phyloP scores from a whole-genome alignment of 2,329 filamentous ascomycete genomes.

The Paecilomyces sp. region DNA sequence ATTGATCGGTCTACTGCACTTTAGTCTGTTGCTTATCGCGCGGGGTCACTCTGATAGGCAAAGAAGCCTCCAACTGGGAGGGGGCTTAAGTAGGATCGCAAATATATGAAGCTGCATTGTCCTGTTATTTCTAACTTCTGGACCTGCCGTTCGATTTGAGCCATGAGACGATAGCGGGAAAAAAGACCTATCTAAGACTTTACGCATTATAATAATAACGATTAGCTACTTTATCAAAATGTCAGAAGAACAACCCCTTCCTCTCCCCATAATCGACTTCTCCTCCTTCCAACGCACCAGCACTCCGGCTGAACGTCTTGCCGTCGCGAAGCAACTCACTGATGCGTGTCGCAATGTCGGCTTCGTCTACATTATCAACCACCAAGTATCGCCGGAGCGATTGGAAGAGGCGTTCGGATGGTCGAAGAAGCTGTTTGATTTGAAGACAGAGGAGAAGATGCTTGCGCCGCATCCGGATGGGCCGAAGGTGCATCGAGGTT shows the following conservation, averaged over 20 bases:
- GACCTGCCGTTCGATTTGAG: background rate
- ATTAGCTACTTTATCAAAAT: background rate
- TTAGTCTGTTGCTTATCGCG: background rate
- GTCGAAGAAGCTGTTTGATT: conserved; percentile 32
- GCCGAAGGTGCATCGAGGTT: conserved; percentile 41
- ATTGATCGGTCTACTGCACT: too few species aligned
- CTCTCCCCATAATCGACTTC: conserved; percentile 26
- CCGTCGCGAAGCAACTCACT: conserved; percentile 23
- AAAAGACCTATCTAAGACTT: background rate
- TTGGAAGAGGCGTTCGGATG: conserved; percentile 33
- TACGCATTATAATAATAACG: background rate
- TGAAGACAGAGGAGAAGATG: conserved; percentile 36
- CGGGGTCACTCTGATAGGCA: background rate
- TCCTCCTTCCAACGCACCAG: conserved; percentile 16
- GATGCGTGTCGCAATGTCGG: conserved; percentile 29
- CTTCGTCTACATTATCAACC: conserved; percentile 37
- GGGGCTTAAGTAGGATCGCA: background rate
- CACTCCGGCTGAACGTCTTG: conserved; percentile 14
- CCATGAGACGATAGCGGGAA: background rate
- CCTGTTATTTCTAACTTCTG: background rate
- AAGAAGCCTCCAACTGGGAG: background rate
- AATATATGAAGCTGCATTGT: background rate
- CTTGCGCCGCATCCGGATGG: conserved; percentile 39
- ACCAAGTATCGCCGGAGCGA: conserved; percentile 26
- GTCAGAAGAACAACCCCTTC: background rate